Evolutionary conservation across 2,329 filamentous ascomycete genomes (phyloP), one percentile per base, ranked within the genome.

Genomic region (Periconia sp.): DNA sequence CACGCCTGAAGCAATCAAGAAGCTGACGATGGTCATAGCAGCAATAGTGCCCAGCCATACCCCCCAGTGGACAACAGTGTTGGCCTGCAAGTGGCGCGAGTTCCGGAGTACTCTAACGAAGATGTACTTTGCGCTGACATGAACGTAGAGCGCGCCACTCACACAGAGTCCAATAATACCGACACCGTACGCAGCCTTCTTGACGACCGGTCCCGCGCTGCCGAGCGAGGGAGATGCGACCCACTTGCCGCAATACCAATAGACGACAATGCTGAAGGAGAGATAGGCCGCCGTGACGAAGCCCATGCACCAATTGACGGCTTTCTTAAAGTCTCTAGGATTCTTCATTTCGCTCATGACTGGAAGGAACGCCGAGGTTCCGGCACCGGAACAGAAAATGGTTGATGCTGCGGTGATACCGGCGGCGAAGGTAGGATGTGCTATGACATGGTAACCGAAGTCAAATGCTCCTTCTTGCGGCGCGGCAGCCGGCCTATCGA

Each of bases 311-410:
- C 78, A 64, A 56, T 78, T 84, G 0, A 86, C 71, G 0, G 83
- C 78, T 61, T 84, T 85, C 46, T 75, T 76, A 63, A 80, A 86
- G 52, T 85, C 80, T 15, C 71, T 72, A 0, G 83, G 83, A 21
- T 75, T 73, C 19, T 48, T 73, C 82, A 87, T 87, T 68, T 87
- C 84, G 0, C 78, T 80, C 39, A 86, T 86, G 44, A 87, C 80
- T 4, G 82, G 81, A 2, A 86, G 67, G 56, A 85, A 86, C 2
- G 81, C 80, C 0, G 77, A 79, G 0, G 82, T 84, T 13, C 78
- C 81, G 0, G 82, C 79, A 5, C 75, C 77, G 2, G 80, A 81
- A 43, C 80, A 77, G 65, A 85, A 83, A 48, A 86, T 84, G 2
- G 79, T 83, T 2, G 75, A 73, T 0, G 26, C 51, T 3, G 82